phyloP scores from a whole-genome alignment of 208 protist genomes.

The Trypanosoma mega region DNA sequence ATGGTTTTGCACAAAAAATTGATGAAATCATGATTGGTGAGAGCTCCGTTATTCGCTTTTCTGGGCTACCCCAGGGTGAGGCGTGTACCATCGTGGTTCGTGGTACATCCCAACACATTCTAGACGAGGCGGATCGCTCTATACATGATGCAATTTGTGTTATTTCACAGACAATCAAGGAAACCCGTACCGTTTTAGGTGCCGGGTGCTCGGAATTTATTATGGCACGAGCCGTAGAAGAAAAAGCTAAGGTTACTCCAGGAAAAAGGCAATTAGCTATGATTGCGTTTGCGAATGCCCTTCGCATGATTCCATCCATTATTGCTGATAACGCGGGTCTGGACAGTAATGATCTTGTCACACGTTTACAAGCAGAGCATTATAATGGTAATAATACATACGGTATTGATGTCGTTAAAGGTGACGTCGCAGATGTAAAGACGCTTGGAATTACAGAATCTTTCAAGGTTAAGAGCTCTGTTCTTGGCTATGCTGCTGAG shows the following conservation, averaged over 20 bases:
- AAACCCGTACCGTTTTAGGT: constrained; percentile 96
- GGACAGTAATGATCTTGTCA: constrained; percentile 96
- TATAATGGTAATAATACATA: constrained; percentile 58
- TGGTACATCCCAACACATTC: constrained; percentile 97
- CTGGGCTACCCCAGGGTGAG: constrained; percentile 92
- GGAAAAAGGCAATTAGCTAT: constrained; percentile 91
- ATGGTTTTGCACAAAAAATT: constrained; percentile 95
- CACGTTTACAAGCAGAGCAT: constrained; percentile 91
- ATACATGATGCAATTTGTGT: constrained; percentile 99
- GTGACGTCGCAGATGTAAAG: constrained; percentile 94
- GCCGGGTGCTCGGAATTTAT: constrained; percentile 98
- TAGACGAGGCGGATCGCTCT: constrained; percentile 99
- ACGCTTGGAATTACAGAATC: constrained; percentile 97
- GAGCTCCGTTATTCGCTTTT: constrained; percentile 98
- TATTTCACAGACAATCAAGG: constrained; percentile 95
- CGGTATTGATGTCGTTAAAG: constrained; percentile 95
- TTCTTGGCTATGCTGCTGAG: constrained; percentile 96
- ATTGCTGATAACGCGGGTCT: constrained; percentile 98
- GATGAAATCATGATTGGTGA: constrained; percentile 99
- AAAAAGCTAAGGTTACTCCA: constrained; percentile 85
- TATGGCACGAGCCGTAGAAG: constrained; percentile 98
- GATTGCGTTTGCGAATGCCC: constrained; percentile 97
- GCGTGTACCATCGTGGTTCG: constrained; percentile 99
- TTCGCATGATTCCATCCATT: constrained; percentile 95
- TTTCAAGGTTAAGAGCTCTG: constrained; percentile 97